Evolutionary conservation across 495 filamentous ascomycete genomes (phyloP).

Genomic region (Hypoxylon crocopeplum): DNA sequence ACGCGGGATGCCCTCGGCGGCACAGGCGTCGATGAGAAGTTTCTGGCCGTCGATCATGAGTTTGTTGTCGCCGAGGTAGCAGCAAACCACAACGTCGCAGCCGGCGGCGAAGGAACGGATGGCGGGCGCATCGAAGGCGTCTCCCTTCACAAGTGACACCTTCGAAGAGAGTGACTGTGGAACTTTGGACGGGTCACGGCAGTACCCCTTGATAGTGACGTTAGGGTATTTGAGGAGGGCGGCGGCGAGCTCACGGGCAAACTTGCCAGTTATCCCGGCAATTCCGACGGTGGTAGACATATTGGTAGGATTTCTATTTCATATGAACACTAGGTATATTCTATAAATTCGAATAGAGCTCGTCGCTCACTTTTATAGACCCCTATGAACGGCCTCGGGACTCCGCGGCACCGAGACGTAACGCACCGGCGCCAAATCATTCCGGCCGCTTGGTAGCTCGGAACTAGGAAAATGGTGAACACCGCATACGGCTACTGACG

Average conservation of each 20-base stretch:
- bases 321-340: no score
- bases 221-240: constrained; percentile 34
- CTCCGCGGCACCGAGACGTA: not conserved
- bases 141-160: constrained; percentile 28
- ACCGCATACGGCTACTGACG: no score
- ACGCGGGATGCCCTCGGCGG: constrained; percentile 44
- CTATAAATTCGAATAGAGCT: no score
- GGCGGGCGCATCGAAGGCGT: constrained; percentile 27
- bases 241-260: constrained; percentile 37
- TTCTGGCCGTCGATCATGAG: constrained; percentile 57
- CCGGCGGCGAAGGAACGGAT: constrained; percentile 28
- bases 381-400: not conserved
- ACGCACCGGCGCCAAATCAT: not conserved
- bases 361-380: no score
- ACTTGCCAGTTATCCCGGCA: constrained; percentile 43
- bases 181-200: constrained; percentile 41
- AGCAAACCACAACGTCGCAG: constrained; percentile 47
- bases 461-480: no score
- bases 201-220: constrained; percentile 39
- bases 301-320: no score
- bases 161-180: constrained; percentile 22
- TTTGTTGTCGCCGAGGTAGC: constrained; percentile 49
- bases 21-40: constrained; percentile 52
- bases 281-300: constrained; percentile 38
- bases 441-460: not conserved